These are phyloP conservation scores for Elaeagnus macrophylla DNA, from an alignment of 306 rosid species.

Conservation along the genomic window DNA sequence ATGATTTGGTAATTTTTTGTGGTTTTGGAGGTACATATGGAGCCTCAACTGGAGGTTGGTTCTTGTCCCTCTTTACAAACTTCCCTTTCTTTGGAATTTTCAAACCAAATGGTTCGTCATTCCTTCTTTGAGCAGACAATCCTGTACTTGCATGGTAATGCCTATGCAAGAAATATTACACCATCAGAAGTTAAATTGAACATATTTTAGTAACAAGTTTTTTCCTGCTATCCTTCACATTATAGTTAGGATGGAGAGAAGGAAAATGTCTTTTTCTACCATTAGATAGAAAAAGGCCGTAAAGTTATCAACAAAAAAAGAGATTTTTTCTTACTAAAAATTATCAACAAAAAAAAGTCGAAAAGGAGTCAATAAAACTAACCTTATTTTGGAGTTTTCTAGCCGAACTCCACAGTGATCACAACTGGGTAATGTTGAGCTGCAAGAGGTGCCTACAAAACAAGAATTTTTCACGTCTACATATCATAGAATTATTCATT, in stretches of 20 bases:
- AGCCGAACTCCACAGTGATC: too few relatives aligned
- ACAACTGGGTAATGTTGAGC: too few relatives aligned
- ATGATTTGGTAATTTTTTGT: conserved; percentile 34
- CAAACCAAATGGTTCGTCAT: conserved; percentile 40
- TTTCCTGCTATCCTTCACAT: conserved; percentile 1
- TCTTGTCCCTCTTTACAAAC: conserved; percentile 42
- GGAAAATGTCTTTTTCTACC: background rate
- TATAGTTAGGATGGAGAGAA: background rate
- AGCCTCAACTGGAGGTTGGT: conserved; percentile 69
- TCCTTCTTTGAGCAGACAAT: conserved; percentile 38
- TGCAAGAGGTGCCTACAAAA: too few relatives aligned
- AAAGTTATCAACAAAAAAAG: too few relatives aligned
- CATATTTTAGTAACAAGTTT: conserved; percentile 11
- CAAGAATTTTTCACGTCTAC: too few relatives aligned
- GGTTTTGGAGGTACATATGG: conserved; percentile 55
- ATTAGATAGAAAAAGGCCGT: too few relatives aligned
- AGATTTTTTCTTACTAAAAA: too few relatives aligned
- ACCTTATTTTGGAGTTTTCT: too few relatives aligned
- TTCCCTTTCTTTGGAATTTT: conserved; percentile 55
- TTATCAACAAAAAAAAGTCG: too few relatives aligned
- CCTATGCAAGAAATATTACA: conserved; percentile 27
- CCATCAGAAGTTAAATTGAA: conserved; percentile 1
- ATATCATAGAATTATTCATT: too few relatives aligned
- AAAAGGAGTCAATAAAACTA: too few relatives aligned
- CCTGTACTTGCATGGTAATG: conserved; percentile 53